Conservation (phyloP, 208 protist species). For the Entamoeba moshkovskii region DNA sequence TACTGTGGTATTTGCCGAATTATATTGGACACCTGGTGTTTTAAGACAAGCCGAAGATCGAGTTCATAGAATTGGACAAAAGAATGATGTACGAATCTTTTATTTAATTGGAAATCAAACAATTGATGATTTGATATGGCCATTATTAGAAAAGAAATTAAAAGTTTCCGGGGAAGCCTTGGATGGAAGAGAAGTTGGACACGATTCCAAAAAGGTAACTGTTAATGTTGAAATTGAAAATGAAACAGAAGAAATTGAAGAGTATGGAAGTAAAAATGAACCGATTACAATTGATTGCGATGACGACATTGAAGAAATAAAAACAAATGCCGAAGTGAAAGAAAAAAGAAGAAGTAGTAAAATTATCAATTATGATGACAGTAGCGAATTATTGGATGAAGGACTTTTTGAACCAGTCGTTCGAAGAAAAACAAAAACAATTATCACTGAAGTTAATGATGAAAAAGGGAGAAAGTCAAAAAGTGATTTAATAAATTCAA, state of each 20-base stretch:
- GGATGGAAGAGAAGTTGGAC: slow-evolving; percentile 3
- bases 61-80: slow-evolving; percentile 30
- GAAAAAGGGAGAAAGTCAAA: neutral
- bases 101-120: slow-evolving; percentile 22
- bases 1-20: slow-evolving; percentile 79
- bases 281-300: neutral
- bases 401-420: neutral
- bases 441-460: neutral
- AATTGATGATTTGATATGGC: slow-evolving; percentile 24
- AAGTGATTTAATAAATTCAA: neutral
- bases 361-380: neutral
- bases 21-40: slow-evolving; percentile 82
- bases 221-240: neutral
- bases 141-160: neutral
- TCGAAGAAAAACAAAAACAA: neutral
- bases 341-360: neutral
- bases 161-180: slow-evolving; percentile 9
- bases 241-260: neutral
- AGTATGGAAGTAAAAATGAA: too few relatives aligned
- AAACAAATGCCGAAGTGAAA: neutral
- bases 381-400: neutral
- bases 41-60: slow-evolving; percentile 66
- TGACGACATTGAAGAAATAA: neutral
- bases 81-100: slow-evolving; percentile 1
- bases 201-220: neutral